A percentile compares a stretch with the other conserved stretches of the same genome.
Evolutionary conservation across 2,329 filamentous ascomycete species (phyloP).

Genomic region (Pseudocercospora vitis): DNA sequence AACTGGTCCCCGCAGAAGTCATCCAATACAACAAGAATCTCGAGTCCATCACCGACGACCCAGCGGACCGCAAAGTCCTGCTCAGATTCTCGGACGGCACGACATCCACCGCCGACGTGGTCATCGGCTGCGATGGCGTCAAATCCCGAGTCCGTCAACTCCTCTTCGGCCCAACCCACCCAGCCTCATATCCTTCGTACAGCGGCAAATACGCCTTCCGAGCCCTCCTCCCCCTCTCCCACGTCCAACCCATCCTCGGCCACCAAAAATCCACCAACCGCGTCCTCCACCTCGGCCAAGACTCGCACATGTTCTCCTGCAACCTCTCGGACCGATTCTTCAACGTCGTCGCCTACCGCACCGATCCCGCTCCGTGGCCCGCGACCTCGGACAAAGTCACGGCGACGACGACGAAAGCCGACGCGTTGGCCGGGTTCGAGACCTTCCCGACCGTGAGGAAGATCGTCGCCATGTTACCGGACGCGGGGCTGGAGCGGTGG

Average conservation of each 20-base stretch:
- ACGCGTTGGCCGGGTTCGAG: slow-evolving; percentile 13
- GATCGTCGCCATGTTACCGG: slow-evolving; percentile 42
- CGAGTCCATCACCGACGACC: neutral
- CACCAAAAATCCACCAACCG: neutral
- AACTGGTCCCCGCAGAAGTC: neutral
- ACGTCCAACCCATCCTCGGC: slow-evolving; percentile 4
- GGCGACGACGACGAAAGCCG: slow-evolving; percentile 31
- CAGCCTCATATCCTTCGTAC: slow-evolving; percentile 42
- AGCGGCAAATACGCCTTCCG: neutral
- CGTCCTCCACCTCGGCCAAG: neutral
- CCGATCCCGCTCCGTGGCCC: neutral
- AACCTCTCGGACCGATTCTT: slow-evolving; percentile 50
- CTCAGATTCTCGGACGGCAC: slow-evolving; percentile 27
- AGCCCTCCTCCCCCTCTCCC: slow-evolving; percentile 46
- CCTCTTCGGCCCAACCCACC: slow-evolving; percentile 35
- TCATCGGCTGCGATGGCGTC: slow-evolving; percentile 42
- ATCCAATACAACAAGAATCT: neutral
- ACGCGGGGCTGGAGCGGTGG: neutral
- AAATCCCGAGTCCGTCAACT: slow-evolving; percentile 55
- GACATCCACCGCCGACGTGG: slow-evolving; percentile 46
- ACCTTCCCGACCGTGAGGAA: slow-evolving; percentile 30
- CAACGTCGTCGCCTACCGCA: slow-evolving; percentile 31
- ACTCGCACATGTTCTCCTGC: slow-evolving; percentile 13
- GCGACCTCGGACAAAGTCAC: slow-evolving; percentile 42
- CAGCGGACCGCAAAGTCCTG: neutral